These are phyloP conservation scores for Diaporthe sp. DNA, from an alignment of 2,329 filamentous ascomycete species.

Conservation along the genomic window DNA sequence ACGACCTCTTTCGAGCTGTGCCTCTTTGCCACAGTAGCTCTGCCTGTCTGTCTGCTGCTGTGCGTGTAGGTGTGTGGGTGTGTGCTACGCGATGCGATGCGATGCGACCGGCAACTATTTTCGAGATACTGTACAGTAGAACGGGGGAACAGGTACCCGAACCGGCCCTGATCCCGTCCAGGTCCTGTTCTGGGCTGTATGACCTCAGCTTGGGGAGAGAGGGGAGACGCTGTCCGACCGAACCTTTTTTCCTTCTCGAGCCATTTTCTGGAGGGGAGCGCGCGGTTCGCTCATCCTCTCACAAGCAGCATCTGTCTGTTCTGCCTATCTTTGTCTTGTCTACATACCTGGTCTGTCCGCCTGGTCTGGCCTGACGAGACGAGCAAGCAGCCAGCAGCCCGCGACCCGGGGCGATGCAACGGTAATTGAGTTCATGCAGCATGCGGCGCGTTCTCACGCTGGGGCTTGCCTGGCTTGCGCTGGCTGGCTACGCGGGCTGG, in stretches of 20 bases:
- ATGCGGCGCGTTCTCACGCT: constrained; percentile 26
- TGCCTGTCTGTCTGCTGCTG: background rate
- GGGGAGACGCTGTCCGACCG: background rate
- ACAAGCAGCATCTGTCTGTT: background rate
- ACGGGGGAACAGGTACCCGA: background rate
- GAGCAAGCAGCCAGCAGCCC: background rate
- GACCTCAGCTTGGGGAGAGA: constrained; percentile 11
- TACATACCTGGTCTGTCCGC: too few species aligned
- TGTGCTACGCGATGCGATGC: constrained; percentile 27
- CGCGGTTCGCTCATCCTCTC: constrained; percentile 6
- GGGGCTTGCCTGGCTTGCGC: background rate
- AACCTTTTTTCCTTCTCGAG: background rate
- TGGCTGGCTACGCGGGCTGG: background rate
- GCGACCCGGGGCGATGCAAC: constrained; percentile 31
- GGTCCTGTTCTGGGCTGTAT: constrained; percentile 13
- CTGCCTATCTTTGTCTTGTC: background rate
- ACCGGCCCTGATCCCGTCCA: background rate
- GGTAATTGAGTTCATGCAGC: constrained; percentile 33
- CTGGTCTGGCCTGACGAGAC: background rate
- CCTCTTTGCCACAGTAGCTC: constrained; percentile 9
- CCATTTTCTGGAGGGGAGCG: background rate
- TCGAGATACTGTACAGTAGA: background rate
- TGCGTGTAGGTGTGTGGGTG: background rate
- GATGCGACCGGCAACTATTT: constrained; percentile 27
- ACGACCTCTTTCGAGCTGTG: constrained; percentile 21